phyloP scores from a whole-genome alignment of 31 red algal species.

The Odonthalia washingtoniensis region DNA sequence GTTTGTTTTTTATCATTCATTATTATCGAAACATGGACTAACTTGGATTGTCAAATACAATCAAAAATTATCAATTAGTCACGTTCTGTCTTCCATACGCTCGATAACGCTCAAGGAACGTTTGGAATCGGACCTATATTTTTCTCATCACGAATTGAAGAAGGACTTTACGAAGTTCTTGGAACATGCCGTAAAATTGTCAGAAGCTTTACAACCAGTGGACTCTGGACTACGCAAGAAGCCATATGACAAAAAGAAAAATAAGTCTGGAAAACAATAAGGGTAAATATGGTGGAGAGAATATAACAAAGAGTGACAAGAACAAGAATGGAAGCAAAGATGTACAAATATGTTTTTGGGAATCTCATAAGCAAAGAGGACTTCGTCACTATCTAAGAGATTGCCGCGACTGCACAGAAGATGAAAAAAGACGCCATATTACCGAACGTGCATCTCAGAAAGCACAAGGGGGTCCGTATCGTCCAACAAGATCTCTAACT shows the following conservation, averaged over 20 bases:
- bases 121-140: constrained; percentile 16
- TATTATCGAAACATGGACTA: not conserved
- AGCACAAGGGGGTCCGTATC: not conserved
- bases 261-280: not conserved
- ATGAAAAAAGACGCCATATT: constrained; percentile 15
- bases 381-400: constrained; percentile 23
- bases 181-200: no score
- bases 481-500: not conserved
- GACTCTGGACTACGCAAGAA: not conserved
- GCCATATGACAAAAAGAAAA: not conserved
- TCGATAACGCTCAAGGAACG: not conserved
- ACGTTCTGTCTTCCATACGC: constrained; percentile 6
- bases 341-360: not conserved
- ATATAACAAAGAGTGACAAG: not conserved
- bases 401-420: constrained; percentile 6
- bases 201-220: not conserved
- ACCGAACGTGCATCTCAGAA: not conserved
- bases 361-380: not conserved
- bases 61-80: not conserved
- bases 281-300: not conserved
- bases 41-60: not conserved
- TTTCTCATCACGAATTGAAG: no score
- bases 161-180: no score
- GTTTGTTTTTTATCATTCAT: not conserved
- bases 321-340: not conserved